Percentiles rank a stretch among this genome's conserved stretches.
Conservation (phyloP, 805 yeast species). For the Starmerella bacillaris region DNA sequence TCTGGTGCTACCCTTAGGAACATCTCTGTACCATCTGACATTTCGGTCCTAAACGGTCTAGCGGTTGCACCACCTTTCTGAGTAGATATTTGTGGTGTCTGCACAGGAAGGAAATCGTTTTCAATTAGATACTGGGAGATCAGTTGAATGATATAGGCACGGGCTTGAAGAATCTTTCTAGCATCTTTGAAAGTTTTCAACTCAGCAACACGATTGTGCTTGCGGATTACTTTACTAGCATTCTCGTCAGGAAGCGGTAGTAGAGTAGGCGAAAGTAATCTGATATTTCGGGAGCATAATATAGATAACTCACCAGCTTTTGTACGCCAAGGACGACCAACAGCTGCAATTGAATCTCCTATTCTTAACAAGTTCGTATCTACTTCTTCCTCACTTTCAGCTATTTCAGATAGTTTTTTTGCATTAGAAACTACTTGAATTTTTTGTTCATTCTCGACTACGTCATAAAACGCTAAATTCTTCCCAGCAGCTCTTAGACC, state of each 20-base stretch:
- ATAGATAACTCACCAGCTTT: constrained; percentile 64
- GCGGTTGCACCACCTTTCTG: constrained; percentile 83
- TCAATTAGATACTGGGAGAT: constrained; percentile 40
- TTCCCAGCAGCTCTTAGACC: constrained; percentile 49
- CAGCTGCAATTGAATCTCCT: constrained; percentile 54
- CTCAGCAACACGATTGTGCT: constrained; percentile 54
- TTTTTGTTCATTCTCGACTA: constrained; percentile 33
- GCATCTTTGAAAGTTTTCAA: constrained; percentile 44
- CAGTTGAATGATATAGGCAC: constrained; percentile 37
- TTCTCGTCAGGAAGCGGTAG: constrained; percentile 52
- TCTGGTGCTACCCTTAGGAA: constrained; percentile 86
- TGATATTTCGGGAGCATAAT: constrained; percentile 33
- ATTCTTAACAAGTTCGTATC: constrained; percentile 29
- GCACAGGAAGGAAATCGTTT: constrained; percentile 50
- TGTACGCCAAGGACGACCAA: constrained; percentile 60
- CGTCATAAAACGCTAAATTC: constrained; percentile 50
- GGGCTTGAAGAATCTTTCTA: constrained; percentile 30
- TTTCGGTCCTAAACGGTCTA: constrained; percentile 54
- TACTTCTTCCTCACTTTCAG: constrained; percentile 29
- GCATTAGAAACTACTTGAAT: constrained; percentile 48
- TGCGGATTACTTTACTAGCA: constrained; percentile 36
- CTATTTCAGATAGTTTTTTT: constrained; percentile 25
- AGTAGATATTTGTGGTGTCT: constrained; percentile 63
- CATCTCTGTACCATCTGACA: constrained; percentile 9
- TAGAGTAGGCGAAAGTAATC: constrained; percentile 48